Evolutionary conservation across 1,139 yeast genomes (phyloP).

Genomic region (Taphrina sp.): DNA sequence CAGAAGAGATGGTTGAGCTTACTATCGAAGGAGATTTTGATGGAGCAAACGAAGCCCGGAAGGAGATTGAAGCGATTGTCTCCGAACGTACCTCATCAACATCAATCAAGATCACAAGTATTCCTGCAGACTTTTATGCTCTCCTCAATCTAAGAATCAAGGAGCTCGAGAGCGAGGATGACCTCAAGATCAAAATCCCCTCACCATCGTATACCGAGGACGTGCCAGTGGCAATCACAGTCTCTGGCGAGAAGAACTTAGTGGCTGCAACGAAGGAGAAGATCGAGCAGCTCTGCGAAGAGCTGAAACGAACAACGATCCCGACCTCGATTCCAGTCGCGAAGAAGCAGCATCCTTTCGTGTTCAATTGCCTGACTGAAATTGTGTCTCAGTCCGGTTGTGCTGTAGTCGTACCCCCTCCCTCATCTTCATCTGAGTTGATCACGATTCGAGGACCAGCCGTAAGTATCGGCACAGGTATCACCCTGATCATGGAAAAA

Average conservation of each 20-base stretch:
- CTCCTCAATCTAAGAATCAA: conserved; percentile 36
- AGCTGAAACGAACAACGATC: conserved; percentile 43
- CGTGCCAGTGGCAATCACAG: conserved; percentile 43
- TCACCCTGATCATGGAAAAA: conserved; percentile 54
- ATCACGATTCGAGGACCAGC: conserved; percentile 62
- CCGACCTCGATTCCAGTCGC: conserved; percentile 53
- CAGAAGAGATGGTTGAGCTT: conserved; percentile 59
- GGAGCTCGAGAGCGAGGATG: conserved; percentile 38
- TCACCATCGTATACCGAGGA: conserved; percentile 15
- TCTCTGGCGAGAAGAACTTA: conserved; percentile 65
- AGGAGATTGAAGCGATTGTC: conserved; percentile 68
- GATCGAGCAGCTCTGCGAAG: conserved; percentile 51
- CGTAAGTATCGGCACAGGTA: conserved; percentile 58
- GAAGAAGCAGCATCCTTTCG: conserved; percentile 53
- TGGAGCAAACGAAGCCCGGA: conserved; percentile 73
- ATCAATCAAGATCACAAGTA: conserved; percentile 43
- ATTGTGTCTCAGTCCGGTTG: conserved; percentile 60
- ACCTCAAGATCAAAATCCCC: conserved; percentile 47
- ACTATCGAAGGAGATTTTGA: conserved; percentile 80
- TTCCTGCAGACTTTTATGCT: conserved; percentile 46
- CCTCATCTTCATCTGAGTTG: conserved; percentile 45
- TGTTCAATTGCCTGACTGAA: conserved; percentile 44
- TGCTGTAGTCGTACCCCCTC: conserved; percentile 58
- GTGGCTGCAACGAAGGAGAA: conserved; percentile 54
- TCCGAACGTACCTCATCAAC: conserved; percentile 49